Evolutionary conservation across 2,329 filamentous ascomycete genomes (phyloP), one percentile per base, ranked within the genome.

Genomic region (Penicillium sp.): DNA sequence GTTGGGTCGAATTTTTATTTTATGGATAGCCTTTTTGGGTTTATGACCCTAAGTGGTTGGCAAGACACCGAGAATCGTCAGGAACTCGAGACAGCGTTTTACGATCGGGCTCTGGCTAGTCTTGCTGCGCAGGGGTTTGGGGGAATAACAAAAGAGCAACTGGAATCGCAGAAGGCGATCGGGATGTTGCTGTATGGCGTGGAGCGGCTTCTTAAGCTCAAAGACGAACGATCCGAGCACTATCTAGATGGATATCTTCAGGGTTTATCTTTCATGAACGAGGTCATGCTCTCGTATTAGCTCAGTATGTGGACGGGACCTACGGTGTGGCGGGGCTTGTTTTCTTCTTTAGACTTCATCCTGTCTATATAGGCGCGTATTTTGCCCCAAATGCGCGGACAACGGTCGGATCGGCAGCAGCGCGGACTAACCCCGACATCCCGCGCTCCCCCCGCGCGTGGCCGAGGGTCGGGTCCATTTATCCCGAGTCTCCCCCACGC

Each of bases 191-290:
- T 42, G 7, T 50, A 55, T 16, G 44, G 46, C 48, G 44, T 55
- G 28, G 53, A 55, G 44, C 53, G 53, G 30, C 50, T 55, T 50
- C 53, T 55, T 35, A 53, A 53, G 50, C 50, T 53, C 44, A 50
- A 55, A 50, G 50, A 55, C 30, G 50, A 55, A 53, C 50, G 46
- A 48, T 25, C 50, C 24, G 50, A 55, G 46, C 50, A 50, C 40
- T 55, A 53, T 48, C 46, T 55, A 48, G 44, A 53, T 50, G 47
- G 47, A 28, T 51, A 53, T 53, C 46, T 53, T 50, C 47, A 44
- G 28, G 44, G 44, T 13, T 51, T 53, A 41, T 48, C 47, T 50
- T 50, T 56, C 38, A 53, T 56, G 39, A 44, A 46, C 20, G 43
- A 4, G 40, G n/a, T n/a, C 14, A 44, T 44, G 33, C 40, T 40